Conservation (phyloP, 768 basidiomycete genomes). For the Austroboletus eburneus region DNA sequence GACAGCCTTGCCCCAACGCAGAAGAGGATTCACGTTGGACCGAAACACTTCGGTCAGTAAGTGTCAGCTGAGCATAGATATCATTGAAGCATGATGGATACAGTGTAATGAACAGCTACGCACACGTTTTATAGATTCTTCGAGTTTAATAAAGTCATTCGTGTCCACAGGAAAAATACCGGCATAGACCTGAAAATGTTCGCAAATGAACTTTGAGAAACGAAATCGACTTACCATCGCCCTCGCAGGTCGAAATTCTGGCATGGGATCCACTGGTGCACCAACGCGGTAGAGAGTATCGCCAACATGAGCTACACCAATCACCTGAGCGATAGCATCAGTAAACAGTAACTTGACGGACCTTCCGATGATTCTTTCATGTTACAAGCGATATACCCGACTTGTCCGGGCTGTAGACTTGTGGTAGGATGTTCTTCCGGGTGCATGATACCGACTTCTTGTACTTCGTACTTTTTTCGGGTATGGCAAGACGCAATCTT, state of each 20-base stretch:
- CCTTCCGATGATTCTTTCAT: conserved; percentile 98
- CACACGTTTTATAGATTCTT: conserved; percentile 92
- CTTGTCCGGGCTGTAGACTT: conserved; percentile 71
- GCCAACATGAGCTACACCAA: conserved; percentile 74
- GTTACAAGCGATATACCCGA: conserved; percentile 88
- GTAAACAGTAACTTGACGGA: conserved; percentile 25
- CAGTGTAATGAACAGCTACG: conserved; percentile 15
- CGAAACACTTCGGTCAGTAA: conserved; percentile 87
- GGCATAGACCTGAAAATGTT: conserved; percentile 69
- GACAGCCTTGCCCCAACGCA: conserved; percentile 91
- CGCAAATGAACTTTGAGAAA: background rate
- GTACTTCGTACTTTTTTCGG: conserved; percentile 83
- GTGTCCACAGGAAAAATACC: conserved; percentile 93
- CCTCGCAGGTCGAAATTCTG: conserved; percentile 88
- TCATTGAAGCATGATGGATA: conserved; percentile 10
- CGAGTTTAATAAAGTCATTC: conserved; percentile 87
- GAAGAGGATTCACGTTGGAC: conserved; percentile 89
- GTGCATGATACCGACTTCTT: conserved; percentile 84
- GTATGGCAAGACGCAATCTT: conserved; percentile 84
- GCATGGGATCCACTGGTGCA: conserved; percentile 72
- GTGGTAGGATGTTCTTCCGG: conserved; percentile 81
- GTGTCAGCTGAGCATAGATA: conserved; percentile 52
- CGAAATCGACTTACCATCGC: conserved; percentile 65
- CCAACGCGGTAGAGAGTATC: conserved; percentile 85
- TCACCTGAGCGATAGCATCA: conserved; percentile 1